Evolutionary conservation across 345 rosid species (phyloP), one percentile per base, ranked within the genome.

Genomic region (Schrenkiella parvula): DNA sequence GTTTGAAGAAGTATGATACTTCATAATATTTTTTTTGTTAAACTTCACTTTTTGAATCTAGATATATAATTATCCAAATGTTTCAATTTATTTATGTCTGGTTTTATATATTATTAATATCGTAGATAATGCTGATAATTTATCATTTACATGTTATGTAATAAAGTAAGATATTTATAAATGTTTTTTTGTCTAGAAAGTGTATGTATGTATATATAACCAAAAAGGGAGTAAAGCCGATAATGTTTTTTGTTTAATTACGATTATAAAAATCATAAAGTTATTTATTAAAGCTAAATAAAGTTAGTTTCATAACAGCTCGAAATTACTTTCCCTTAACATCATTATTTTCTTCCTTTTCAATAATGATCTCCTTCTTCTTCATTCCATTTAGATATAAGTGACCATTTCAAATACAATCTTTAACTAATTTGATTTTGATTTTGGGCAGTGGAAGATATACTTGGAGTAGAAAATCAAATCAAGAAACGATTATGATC

Each of bases 361-460:
- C 51, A 11, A 37, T 47, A 53, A 14, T 63, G 75, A 69, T 70
- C 48, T 56, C 56, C 22, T 38, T 68, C 48, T 31, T 68, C 44
- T 44, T 34, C 60, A 58, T 48, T 66, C 46, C 26, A 58, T 58
- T 53, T 28, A 32, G 26, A 21, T 31, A 18, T 17, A 46, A 2
- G 19, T 2, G 47, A 26, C 7, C 47, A 19, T 46, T 37, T 38
- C 66, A 15, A 38, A 17, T 25, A 70, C 18, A 70, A 47, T 56
- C 48, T 64, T 64, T 15, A 17, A 47, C 62, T 56, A 70, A 56
- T 70, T 32, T 68, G 70, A 61, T 68, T 68, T 64, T 70, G 25
- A 70, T 76, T 64, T 70, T 31, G 61, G 61, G 23, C 71, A 76
- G 75, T 46, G 61, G 61, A 70, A 70, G 72, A 70, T 64, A 70